Evolutionary conservation across 179 eudicot species (phyloP), one percentile per base, ranked within the genome.

Genomic region (Spinacia oleracea): DNA sequence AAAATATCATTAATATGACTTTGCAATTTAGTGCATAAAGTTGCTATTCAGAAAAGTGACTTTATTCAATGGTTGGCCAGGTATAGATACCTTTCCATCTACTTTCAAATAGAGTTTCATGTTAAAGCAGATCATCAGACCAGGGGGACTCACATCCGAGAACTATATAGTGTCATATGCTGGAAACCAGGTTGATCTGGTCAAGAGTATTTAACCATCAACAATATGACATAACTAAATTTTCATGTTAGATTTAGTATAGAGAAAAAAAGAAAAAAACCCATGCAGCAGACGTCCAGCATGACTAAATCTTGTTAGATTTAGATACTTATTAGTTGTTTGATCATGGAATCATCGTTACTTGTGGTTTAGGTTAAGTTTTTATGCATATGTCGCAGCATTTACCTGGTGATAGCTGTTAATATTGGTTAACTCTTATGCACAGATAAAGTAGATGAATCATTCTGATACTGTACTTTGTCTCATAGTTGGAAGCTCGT

Each of bases 401-500:
- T 31, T 69, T 50, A 16, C 50, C 50, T 15, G 40, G 40, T 38
- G 34, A 35, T 40, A 11, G 38, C 50, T 32, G 25, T 29, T 34
- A 48, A 15, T 62, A 34, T 38, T 34, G 63, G 53, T 45, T 56
- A 64, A 32, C 53, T 78, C 18, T 34, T 10, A 46, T 46, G 62
- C 18, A 42, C 27, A 50, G 60, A n/a, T 45, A 59, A 69, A 66
- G 71, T 18, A 38, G 31, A 72, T 67, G 51, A 27, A 55, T 38
- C 18, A 35, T 40, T 40, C 67, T 65, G 42, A 71, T 27, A 40
- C 51, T 71, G 9, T 29, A 9, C 64, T 75, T 75, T 55, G 70
- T 77, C 75, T 42, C 69, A 40, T 81, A 96, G 99, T 89, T 96
- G 81, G 99, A 89, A 90, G 97, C 95, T 70, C 91, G 88, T 82